Evolutionary conservation across 1,284 basidiomycete genomes (phyloP), one percentile per base, ranked within the genome.

Genomic region (Puccinia novopanici): DNA sequence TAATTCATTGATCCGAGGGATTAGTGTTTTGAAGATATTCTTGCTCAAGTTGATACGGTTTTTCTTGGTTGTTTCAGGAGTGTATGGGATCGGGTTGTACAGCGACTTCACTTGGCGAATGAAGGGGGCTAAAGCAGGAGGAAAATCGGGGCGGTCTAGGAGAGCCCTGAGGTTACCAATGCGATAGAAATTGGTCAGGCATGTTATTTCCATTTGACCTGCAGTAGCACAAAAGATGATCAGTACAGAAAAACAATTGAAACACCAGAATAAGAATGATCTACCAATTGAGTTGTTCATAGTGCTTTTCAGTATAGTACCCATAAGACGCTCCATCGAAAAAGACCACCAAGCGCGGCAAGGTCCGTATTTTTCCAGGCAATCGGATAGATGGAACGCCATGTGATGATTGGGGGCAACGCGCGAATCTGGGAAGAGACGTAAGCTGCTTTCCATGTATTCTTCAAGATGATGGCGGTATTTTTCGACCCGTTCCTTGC

Each of bases 261-360:
- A 22, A 24, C 15, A 61, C 22, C 22, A 24, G 5, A 67, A 37
- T 70, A 19, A 37, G 37, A 12, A 27, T 50, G 27, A 27, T 1
- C n/a, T 22, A 75, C 73, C 55, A 22, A 75, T 19, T 5, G 55
- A 55, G 19, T 61, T 61, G 37, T 75, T 75, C 34, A 37, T 37
- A 40, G 15, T n/a, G 37, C 52, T 19, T 37, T 59, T 42, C 12
- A 75, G 12, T 12, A 75, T 19, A 2, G 19, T 24, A 50, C 54
- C 73, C 73, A 75, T 75, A 10, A 75, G 22, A 15, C 42, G n/a
- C 17, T 70, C 67, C 15, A 70, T 24, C 9, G 40, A 48, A 22
- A 70, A 70, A 27, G 67, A 70, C 67, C 67, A 70, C 67, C 67
- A 70, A n/a, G n/a, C n/a, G n/a, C n/a, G n/a, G n/a, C n/a, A n/a